phyloP scores from a whole-genome alignment of 352 stramenopile genomes.

The Phytophthora uliginosa region DNA sequence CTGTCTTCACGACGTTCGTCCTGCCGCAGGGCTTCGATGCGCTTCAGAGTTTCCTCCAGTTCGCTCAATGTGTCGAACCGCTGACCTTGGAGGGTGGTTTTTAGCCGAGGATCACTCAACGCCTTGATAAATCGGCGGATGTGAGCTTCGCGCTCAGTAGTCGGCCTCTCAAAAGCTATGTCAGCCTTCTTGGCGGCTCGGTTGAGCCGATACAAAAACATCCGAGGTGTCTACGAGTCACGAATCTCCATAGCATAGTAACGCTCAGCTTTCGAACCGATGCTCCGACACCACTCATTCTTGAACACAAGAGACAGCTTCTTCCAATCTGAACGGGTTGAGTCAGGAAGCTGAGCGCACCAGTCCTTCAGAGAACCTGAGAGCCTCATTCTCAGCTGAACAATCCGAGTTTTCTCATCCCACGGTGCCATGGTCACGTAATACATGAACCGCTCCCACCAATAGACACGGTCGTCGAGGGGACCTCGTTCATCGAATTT shows the following conservation, averaged over 20 bases:
- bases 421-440: conserved; percentile 1
- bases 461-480: neutral
- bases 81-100: neutral
- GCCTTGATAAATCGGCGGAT: neutral
- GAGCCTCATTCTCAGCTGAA: neutral
- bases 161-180: neutral
- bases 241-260: neutral
- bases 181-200: neutral
- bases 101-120: neutral
- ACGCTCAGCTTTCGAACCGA: neutral
- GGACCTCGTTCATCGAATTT: neutral
- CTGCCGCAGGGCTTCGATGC: neutral
- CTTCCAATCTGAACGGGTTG: neutral
- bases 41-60: neutral
- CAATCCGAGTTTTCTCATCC: neutral
- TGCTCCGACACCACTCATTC: neutral
- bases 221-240: neutral
- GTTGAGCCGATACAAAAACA: neutral
- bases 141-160: neutral
- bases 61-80: neutral
- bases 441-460: conserved; percentile 14
- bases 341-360: neutral
- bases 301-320: neutral
- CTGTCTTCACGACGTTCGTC: neutral
- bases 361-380: neutral